Evolutionary conservation across 495 filamentous ascomycete genomes (phyloP), one percentile per base, ranked within the genome.

Genomic region (Umbilicaria muhlenbergii): DNA sequence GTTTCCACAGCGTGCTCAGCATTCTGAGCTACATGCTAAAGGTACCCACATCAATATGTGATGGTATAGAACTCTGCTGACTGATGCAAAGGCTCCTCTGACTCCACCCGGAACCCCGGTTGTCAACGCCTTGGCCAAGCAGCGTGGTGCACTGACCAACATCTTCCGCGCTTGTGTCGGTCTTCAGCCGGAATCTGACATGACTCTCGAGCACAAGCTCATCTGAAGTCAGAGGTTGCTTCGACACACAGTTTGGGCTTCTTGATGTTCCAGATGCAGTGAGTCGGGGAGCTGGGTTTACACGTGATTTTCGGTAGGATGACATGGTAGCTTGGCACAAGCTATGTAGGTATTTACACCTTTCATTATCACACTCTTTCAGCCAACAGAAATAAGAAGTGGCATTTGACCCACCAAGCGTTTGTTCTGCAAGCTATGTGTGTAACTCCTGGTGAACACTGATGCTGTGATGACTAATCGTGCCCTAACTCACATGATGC

Each of bases 21-120:
- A 77, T 99, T 41, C 78, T 99, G 51, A 92, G 84, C 73, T 99
- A 94, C 73, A 98, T 99, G 91, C 78, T 99, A 53, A 99, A 98
- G 80, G 69, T 69, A 58, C 15, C 54, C 42, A 2, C 13, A 32
- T 34, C 21, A 31, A 16, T 32, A 32, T 16, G 34, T 13, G 31
- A n/a, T 31, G 28, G 11, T 2, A 34, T 21, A 0, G 13, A 0
- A 5, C 36, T 10, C 7, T 15, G 37, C 50, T 51, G 19, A 51
- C 17, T 42, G 11, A 24, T 52, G 17, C 35, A 13, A 34, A 71
- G 65, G 91, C 91, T 44, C 91, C 91, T 18, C 70, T 95, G 60
- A 95, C 89, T 41, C 91, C 91, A 10, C 82, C 92, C 2, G 92
- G 91, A 41, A 94, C 91, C 17, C 91, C 91, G 11, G 92, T 99